Base-by-base conservation (phyloP, 1,284 basidiomycete species). In the Rhodotorula sp. region DNA sequence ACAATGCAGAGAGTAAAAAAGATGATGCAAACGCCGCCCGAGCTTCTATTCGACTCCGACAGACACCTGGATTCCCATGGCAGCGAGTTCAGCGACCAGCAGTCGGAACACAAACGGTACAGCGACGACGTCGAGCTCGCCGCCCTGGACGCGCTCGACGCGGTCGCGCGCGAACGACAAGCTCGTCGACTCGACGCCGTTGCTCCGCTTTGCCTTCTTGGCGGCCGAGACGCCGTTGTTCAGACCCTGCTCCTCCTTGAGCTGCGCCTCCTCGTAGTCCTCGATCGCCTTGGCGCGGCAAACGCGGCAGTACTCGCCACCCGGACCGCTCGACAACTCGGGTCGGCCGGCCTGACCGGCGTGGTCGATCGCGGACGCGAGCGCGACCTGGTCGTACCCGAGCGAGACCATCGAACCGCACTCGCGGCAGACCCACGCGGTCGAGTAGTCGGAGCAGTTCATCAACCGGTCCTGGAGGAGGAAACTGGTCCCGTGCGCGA, bases 361-460 rank as follows among this genome's bases (percentile, higher is more conserved):
- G 65, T 58, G 63, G 26, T 70, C 84, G 14, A 85, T 84, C 80
- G 90, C 89, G 29, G 69, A 73, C 56, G 90, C 88, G 14, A 91
- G 83, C 72, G 86, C 88, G 79, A 89, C 84, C 79, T 92, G 90
- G 76, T 97, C 93, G 82, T 95, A 97, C 31, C 94, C 97, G 61
- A 99, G 86, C 31, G 94, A 95, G 77, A 98, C 93, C 71, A 99
- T 86, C 77, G 91, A 93, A 20, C 97, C 97, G 80, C 97, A 99
- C 5, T 90, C 91, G 66, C 97, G 87, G 83, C 97, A 99, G 20
- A 98, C 93, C 93, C 95, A 98, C 5, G 94, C 91, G 0, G 95
- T 98, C 49, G 94, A 97, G 83, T 99, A 99, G 83, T 99, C 97
- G 56, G 96, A 99, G 81, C 97, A 99, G 83, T 99, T 99, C 96